A percentile compares a stretch with the other conserved stretches of the same genome.
Evolutionary conservation across 805 yeast species (phyloP).

Genomic region (Wickerhamomyces tratensis): DNA sequence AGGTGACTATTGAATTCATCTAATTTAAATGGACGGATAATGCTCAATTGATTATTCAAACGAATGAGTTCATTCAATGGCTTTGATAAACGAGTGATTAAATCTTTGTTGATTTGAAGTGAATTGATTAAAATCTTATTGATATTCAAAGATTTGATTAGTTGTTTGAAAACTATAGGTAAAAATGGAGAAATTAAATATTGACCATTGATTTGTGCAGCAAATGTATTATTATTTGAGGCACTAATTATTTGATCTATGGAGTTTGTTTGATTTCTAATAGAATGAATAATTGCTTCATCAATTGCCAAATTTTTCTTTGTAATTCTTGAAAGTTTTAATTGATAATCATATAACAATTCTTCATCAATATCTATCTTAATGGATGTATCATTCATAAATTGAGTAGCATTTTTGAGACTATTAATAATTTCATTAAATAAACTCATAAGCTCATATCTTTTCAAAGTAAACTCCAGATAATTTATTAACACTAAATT

Average conservation of each 20-base stretch:
- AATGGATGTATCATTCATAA: neutral
- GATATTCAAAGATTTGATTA: slow-evolving; percentile 16
- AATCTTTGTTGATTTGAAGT: slow-evolving; percentile 15
- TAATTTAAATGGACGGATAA: slow-evolving; percentile 19
- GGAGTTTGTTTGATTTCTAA: slow-evolving; percentile 14
- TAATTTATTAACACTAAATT: neutral
- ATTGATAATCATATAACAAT: slow-evolving; percentile 24
- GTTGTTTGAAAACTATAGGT: slow-evolving; percentile 20
- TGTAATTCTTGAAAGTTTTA: slow-evolving; percentile 28
- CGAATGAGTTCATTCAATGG: slow-evolving; percentile 17
- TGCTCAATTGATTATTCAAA: slow-evolving; percentile 15
- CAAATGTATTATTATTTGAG: neutral
- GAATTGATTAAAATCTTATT: slow-evolving; percentile 19
- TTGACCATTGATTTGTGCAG: neutral
- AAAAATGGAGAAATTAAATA: slow-evolving; percentile 15
- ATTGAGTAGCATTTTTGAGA: neutral
- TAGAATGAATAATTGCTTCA: slow-evolving; percentile 4
- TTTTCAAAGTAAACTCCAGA: slow-evolving; percentile 14
- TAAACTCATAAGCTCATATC: slow-evolving; percentile 27
- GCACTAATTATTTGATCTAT: slow-evolving; percentile 5
- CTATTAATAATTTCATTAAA: slow-evolving; percentile 22
- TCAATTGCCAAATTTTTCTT: slow-evolving; percentile 17
- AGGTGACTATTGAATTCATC: slow-evolving; percentile 16
- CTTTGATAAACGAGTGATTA: slow-evolving; percentile 13
- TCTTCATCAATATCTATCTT: slow-evolving; percentile 17